Base-by-base conservation (phyloP, 2,329 filamentous ascomycete genomes). In the Hortaea sp. region DNA sequence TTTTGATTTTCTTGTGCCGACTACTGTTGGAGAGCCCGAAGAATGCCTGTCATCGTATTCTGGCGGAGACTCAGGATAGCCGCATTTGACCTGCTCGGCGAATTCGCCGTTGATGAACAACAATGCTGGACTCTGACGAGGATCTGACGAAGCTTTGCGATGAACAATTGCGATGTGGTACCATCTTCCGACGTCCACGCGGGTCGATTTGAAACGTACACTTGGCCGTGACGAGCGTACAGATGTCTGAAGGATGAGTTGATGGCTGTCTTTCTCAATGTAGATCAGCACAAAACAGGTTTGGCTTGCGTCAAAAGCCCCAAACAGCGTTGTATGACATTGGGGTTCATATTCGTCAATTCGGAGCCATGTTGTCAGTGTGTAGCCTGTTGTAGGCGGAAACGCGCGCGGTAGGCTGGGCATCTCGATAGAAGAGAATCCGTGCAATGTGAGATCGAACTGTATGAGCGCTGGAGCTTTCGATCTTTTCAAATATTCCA, bases 181-280 rank as follows among this genome's bases (percentile, higher is more conserved):
- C 92, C 92, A 98, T 56, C 72, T 76, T 45, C 81, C 78, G 52
- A 85, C 76, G 56, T 81, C 72, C 60, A 98, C 97, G 0, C 75
- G 71, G 7, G 82, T 78, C 2, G 84, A 84, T 63, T 92, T 94
- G 73, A 98, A 98, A 46, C 92, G 81, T 41, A 98, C 86, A 65
- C 90, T 97, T 2, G 92, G 90, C 48, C 85, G 80, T 44, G 81
- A 75, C 6, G 88, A 88, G 44, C 81, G 86, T 50, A 97, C 85
- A 12, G 92, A 95, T 6, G 94, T 97, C 67, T 98, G 92, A 5
- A 98, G 72, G 55, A 98, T 98, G 55, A 98, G 85, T 66, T 95
- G 92, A 50, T 79, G 85, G 1, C 88, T 94, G 63, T 95, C 89
- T 61, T 84, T 88, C 63, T 98, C 94, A 35, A 98, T 74, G 61